Conservation (phyloP, 768 basidiomycete species). For the Pisolithus microcarpus region DNA sequence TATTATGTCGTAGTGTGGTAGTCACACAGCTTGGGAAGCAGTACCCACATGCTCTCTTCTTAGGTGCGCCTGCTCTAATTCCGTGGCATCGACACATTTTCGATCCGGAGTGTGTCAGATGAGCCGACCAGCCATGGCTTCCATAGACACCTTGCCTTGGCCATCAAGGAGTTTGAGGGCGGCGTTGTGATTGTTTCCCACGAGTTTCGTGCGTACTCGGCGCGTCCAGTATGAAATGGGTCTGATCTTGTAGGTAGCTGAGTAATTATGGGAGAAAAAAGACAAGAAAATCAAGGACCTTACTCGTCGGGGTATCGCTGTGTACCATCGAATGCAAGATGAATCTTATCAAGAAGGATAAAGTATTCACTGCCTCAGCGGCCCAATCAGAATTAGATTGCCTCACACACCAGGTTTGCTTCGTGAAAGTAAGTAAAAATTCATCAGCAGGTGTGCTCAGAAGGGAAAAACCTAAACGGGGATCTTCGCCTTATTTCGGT, state of each 20-base stretch:
- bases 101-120: slow-evolving; percentile 37
- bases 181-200: slow-evolving; percentile 99
- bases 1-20: slow-evolving; percentile 57
- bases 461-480: slow-evolving; percentile 56
- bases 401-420: slow-evolving; percentile 45
- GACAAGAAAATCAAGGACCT: slow-evolving; percentile 89
- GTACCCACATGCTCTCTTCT: slow-evolving; percentile 87
- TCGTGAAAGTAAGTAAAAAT: slow-evolving; percentile 77
- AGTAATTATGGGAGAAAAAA: slow-evolving; percentile 98
- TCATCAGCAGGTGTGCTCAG: slow-evolving; percentile 76
- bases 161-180: slow-evolving; percentile 96
- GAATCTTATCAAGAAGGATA: slow-evolving; percentile 73
- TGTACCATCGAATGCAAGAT: slow-evolving; percentile 87
- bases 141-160: slow-evolving; percentile 93
- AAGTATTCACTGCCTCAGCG: slow-evolving; percentile 20
- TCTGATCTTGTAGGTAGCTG: slow-evolving; percentile 94
- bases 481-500: neutral
- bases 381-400: neutral
- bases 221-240: slow-evolving; percentile 35
- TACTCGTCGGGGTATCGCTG: slow-evolving; percentile 78
- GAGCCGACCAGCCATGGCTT: slow-evolving; percentile 82
- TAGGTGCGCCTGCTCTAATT: slow-evolving; percentile 42
- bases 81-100: slow-evolving; percentile 4
- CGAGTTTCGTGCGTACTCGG: slow-evolving; percentile 78
- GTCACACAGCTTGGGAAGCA: slow-evolving; percentile 97